Base-by-base conservation (phyloP, 331 rosid genomes). In the Pyracantha coccinea region DNA sequence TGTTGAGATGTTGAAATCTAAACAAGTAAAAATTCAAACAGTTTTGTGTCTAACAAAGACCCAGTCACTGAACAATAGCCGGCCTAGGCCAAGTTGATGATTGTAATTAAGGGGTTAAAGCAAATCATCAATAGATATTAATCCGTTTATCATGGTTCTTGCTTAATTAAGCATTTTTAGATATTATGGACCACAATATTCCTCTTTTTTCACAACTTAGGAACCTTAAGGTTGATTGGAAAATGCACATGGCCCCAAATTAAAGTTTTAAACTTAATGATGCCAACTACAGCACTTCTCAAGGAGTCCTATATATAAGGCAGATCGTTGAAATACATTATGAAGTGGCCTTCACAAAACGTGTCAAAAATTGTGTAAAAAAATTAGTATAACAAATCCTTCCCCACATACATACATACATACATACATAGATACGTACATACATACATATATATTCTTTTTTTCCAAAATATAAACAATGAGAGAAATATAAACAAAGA, bases 101-200 rank as follows among this genome's bases (percentile, higher is more conserved):
- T 7, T 17, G 21, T 7, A 17, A 52, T 17, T 2, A 72, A 57
- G 33, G 29, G 54, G 24, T 32, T 57, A 45, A 55, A 7, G 66
- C 5, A 71, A 14, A 63, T 29, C 68, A 63, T 28, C 47, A 47
- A 45, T 29, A 27, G 71, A 50, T 41, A 27, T 60, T 45, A 27
- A 32, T 79, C 60, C 64, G 60, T 52, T 68, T 52, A 60, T 68
- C 70, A 67, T 33, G 66, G 31, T 59, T 54, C 68, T 58, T 58
- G 15, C n/a, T 59, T 55, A 24, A 23, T 35, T 31, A 24, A 25
- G 41, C 38, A 4, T 60, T 60, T 38, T 38, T 38, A 35, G 17
- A 33, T 72, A 24, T 10, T 59, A 10, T 72, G 60, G 13, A 33
- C 29, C 68, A 35, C 53, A 33, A 38, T 29, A 29, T 28, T 63